These are phyloP conservation scores for Saturnispora sanitii DNA, from an alignment of 805 yeast species.

Conservation along the genomic window DNA sequence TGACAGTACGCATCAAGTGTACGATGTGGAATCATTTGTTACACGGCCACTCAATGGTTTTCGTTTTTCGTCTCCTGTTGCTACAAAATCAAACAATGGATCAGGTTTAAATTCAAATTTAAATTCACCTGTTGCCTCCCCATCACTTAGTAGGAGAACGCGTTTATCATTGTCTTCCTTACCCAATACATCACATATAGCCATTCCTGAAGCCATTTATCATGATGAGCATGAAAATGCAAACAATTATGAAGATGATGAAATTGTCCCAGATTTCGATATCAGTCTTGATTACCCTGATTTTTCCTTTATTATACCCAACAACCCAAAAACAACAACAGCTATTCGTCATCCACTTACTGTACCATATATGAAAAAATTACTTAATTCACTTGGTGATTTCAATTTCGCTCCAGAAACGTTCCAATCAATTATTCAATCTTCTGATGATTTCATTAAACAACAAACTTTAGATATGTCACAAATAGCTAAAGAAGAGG, in stretches of 20 bases:
- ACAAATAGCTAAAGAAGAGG: conserved; percentile 27
- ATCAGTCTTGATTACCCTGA: conserved; percentile 3
- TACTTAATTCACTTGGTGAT: not conserved
- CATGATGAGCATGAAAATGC: conserved; percentile 21
- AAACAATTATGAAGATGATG: conserved; percentile 13
- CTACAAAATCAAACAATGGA: no score
- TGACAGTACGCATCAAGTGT: no score
- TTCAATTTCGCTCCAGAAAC: conserved; percentile 10
- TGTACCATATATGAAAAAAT: not conserved
- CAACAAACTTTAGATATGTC: conserved; percentile 28
- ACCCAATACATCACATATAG: conserved; percentile 24
- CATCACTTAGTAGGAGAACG: not conserved
- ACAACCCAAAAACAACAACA: not conserved
- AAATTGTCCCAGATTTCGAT: conserved; percentile 5
- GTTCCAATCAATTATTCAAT: conserved; percentile 18
- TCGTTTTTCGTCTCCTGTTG: no score
- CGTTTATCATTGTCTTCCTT: conserved; percentile 21
- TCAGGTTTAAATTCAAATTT: no score
- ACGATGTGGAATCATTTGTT: not conserved
- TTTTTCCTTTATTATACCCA: not conserved
- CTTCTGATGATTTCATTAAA: conserved; percentile 28
- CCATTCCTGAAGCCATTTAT: conserved; percentile 28
- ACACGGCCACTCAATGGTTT: not conserved
- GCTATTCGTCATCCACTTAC: not conserved
- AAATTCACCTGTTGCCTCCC: not conserved